Conservation (phyloP, 2,329 filamentous ascomycete genomes). For the Sporothrix schenckii region DNA sequence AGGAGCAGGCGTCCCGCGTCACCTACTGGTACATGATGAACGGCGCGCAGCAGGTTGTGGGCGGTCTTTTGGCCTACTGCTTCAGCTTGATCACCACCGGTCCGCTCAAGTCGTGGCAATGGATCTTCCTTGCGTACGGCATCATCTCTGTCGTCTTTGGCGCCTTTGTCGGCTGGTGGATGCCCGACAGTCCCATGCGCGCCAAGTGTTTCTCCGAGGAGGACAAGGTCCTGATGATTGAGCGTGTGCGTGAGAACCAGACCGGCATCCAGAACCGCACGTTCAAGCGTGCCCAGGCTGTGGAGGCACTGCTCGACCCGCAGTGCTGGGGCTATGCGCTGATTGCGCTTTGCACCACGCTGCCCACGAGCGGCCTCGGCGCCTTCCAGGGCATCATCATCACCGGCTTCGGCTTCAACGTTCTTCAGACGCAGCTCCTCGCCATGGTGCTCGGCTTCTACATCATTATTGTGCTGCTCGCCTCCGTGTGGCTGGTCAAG, state of each 20-base stretch:
- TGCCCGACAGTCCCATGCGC: constrained; percentile 72
- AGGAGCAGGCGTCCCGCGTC: constrained; percentile 67
- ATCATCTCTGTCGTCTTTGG: constrained; percentile 65
- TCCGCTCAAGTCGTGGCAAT: constrained; percentile 66
- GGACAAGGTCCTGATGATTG: constrained; percentile 66
- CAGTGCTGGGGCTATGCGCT: constrained; percentile 67
- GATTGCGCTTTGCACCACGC: constrained; percentile 69
- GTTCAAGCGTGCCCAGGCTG: constrained; percentile 53
- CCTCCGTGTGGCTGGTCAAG: constrained; percentile 66
- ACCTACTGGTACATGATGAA: constrained; percentile 81
- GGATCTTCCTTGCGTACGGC: constrained; percentile 69
- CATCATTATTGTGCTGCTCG: constrained; percentile 70
- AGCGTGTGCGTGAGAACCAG: constrained; percentile 63
- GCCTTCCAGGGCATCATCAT: constrained; percentile 77
- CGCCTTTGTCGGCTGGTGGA: constrained; percentile 63
- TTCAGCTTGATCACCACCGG: constrained; percentile 57
- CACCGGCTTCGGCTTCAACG: constrained; percentile 65
- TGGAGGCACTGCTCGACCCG: constrained; percentile 62
- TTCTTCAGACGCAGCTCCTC: constrained; percentile 70
- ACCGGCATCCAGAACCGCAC: constrained; percentile 61
- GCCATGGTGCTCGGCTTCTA: constrained; percentile 75
- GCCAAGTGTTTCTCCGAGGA: constrained; percentile 69
- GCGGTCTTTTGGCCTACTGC: constrained; percentile 70
- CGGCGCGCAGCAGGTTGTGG: constrained; percentile 71
- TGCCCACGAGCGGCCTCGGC: constrained; percentile 73